These are phyloP conservation scores for Parathielavia appendiculata DNA, from an alignment of 495 filamentous ascomycete genomes.

Conservation along the genomic window DNA sequence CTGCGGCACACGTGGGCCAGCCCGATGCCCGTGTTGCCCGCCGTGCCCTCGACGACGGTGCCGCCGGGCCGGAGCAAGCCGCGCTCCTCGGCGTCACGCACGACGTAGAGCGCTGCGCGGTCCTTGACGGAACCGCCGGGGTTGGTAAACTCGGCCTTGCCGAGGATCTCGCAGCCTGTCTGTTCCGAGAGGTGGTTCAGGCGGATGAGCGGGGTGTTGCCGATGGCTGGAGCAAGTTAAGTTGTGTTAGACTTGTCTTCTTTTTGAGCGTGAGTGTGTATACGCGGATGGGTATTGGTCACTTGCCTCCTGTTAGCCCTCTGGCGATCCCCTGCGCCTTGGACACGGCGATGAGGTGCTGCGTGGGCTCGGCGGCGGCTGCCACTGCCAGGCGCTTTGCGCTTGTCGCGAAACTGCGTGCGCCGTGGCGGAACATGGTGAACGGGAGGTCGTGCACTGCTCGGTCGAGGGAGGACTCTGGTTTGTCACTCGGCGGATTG, in stretches of 20 bases:
- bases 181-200: constrained; percentile 82
- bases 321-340: constrained; percentile 77
- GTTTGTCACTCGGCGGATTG: not conserved
- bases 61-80: constrained; percentile 78
- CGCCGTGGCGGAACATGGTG: constrained; percentile 49
- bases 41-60: constrained; percentile 94
- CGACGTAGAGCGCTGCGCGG: constrained; percentile 88
- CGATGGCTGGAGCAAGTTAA: constrained; percentile 59
- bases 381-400: constrained; percentile 33
- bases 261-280: too few species aligned
- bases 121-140: constrained; percentile 96
- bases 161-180: constrained; percentile 90
- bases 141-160: constrained; percentile 98
- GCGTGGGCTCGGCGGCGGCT: constrained; percentile 31
- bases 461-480: too few species aligned
- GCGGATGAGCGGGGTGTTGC: constrained; percentile 91
- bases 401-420: constrained; percentile 48
- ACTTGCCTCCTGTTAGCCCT: constrained; percentile 78
- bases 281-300: not conserved
- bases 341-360: constrained; percentile 52
- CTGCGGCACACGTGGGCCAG: constrained; percentile 94
- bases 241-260: not conserved
- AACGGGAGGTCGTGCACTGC: not conserved
- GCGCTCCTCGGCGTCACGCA: constrained; percentile 86
- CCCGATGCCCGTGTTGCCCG: constrained; percentile 96